Percentiles rank a stretch among this genome's conserved stretches.
Conservation (phyloP, 768 basidiomycete species). For the Leccinum subtestaceum region DNA sequence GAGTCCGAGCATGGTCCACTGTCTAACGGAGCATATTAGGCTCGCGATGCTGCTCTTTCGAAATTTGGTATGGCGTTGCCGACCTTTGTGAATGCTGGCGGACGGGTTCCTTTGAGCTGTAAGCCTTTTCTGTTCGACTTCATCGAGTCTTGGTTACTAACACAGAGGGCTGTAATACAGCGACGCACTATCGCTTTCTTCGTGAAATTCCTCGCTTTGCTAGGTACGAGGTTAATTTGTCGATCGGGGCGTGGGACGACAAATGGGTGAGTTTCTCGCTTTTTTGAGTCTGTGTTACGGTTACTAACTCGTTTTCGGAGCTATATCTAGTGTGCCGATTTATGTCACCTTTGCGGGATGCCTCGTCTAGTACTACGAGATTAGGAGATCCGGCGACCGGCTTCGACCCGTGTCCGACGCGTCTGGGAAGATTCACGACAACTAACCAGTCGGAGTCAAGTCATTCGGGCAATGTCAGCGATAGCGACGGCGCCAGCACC, state of each 20-base stretch:
- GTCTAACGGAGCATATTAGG: constrained; percentile 1
- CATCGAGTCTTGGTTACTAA: not conserved
- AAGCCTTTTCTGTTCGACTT: not conserved
- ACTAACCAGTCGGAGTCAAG: not conserved
- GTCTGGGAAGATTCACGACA: not conserved
- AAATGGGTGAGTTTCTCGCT: constrained; percentile 13
- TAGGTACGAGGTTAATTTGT: constrained; percentile 14
- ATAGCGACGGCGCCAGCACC: not conserved
- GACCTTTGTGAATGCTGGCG: constrained; percentile 13
- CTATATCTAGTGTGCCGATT: constrained; percentile 19
- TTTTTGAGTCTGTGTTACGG: no score
- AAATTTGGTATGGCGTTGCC: constrained; percentile 10
- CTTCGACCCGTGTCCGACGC: not conserved
- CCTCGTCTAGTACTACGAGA: not conserved
- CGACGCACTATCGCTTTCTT: constrained; percentile 17
- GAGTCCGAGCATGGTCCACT: not conserved
- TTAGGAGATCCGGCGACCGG: no score
- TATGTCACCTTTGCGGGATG: not conserved
- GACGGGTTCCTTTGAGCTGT: constrained; percentile 8
- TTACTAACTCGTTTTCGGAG: constrained; percentile 1
- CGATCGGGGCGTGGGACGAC: constrained; percentile 18
- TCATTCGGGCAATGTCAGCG: not conserved
- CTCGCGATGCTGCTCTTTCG: constrained; percentile 16
- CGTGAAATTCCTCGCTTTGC: constrained; percentile 16
- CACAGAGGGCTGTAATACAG: not conserved